These are phyloP conservation scores for Trapa bicornis DNA, from an alignment of 345 rosid genomes.

Conservation along the genomic window DNA sequence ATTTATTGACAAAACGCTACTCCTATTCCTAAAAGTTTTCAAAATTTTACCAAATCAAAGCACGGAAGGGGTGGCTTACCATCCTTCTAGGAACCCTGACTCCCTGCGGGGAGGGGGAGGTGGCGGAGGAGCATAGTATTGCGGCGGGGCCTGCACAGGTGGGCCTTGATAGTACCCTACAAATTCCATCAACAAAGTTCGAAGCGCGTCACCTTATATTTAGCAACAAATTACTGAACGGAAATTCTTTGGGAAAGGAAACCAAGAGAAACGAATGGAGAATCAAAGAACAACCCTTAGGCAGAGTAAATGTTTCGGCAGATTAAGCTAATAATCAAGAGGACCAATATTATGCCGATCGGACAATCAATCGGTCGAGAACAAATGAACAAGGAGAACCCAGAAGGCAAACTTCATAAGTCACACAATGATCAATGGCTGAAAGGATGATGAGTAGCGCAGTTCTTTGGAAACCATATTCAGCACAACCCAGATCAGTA, in stretches of 20 bases:
- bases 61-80: constrained; percentile 15
- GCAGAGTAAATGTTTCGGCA: not conserved
- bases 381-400: not conserved
- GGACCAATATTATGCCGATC: not conserved
- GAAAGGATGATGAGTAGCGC: not conserved
- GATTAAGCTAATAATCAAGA: not conserved
- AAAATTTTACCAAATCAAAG: not conserved
- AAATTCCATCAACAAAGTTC: not conserved
- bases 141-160: constrained; percentile 56
- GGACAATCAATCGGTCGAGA: not conserved
- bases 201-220: not conserved
- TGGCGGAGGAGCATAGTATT: constrained; percentile 34
- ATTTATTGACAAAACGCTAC: not conserved
- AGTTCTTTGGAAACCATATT: not conserved
- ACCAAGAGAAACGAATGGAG: not conserved
- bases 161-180: constrained; percentile 53
- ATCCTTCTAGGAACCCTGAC: constrained; percentile 45
- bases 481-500: not conserved
- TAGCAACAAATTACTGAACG: not conserved
- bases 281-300: not conserved
- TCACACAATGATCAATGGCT: not conserved
- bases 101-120: constrained; percentile 33
- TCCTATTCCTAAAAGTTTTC: not conserved
- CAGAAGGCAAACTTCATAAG: not conserved
- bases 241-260: not conserved